Evolutionary conservation across 2,329 filamentous ascomycete species (phyloP), one percentile per base, ranked within the genome.

Genomic region (Ophiostoma triangulosporum): DNA sequence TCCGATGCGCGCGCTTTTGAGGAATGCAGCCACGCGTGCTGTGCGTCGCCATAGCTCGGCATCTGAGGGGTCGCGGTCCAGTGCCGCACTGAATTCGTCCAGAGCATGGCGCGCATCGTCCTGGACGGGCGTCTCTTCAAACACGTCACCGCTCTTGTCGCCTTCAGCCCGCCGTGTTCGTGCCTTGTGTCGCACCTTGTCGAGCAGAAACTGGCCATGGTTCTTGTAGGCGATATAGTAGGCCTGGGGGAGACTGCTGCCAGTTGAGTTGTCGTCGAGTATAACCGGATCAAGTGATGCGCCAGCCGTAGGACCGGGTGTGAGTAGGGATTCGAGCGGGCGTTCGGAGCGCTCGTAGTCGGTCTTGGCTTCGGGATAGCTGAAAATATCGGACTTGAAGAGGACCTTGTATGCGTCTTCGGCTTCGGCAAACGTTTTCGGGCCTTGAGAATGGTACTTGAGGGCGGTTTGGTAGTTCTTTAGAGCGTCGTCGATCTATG

Each of bases 151-250:
- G 15, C 27, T 38, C 6, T 27, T 40, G 15, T 49, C 43, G 0
- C 48, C 54, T 9, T 46, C 45, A 0, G 20, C 24, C 26, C 31
- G 4, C 60, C 61, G 56, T 3, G 60, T 57, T 29, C 69, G 70
- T 11, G 70, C 65, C 48, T 69, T 74, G 66, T 78, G 70, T 60
- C 74, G 81, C 60, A 84, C 78, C 55, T 70, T 72, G 64, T 98
- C 91, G n/a, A 98, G 73, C 55, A 84, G 73, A 64, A 95, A 96
- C 63, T 97, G 88, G 40, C 89, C 93, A 68, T 91, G 83, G 62
- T 97, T 98, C 68, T 97, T 98, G 73, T 94, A 88, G 1, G 91
- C 86, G 7, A 98, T 77, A 63, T 95, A 96, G 20, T 97, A 75
- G 11, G 94, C 89, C 63, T 96, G 90, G 0, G 88, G 84, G 9